These are phyloP conservation scores for Ophiostoma populinum DNA, from an alignment of 2,329 filamentous ascomycete genomes.

Conservation along the genomic window DNA sequence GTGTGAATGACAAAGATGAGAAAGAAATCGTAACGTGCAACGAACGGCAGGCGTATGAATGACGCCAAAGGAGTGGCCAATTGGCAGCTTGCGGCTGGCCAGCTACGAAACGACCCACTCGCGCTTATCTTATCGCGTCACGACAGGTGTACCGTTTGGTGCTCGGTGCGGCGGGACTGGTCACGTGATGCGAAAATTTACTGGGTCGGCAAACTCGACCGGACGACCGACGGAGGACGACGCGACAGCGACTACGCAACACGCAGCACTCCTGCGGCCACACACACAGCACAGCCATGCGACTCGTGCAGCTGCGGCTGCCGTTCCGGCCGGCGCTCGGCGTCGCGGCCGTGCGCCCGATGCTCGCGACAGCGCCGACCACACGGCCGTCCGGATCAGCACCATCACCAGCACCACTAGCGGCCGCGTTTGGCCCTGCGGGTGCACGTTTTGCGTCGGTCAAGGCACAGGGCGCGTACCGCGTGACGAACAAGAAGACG, in stretches of 20 bases:
- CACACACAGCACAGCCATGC: constrained; percentile 19
- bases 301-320: constrained; percentile 29
- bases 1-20: not conserved
- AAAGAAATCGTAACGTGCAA: not conserved
- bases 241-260: not conserved
- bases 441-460: constrained; percentile 39
- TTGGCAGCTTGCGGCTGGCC: too few species aligned
- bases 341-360: not conserved
- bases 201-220: not conserved
- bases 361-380: not conserved
- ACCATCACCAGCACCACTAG: constrained; percentile 1
- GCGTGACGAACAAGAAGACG: constrained; percentile 40
- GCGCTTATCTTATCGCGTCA: not conserved
- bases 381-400: constrained; percentile 1
- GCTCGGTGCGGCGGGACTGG: not conserved
- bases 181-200: constrained; percentile 4
- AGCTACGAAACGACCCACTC: not conserved
- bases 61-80: too few species aligned
- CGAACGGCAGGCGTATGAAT: too few species aligned
- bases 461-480: constrained; percentile 52
- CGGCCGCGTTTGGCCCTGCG: too few species aligned
- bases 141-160: not conserved
- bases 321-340: constrained; percentile 24
- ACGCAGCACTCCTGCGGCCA: not conserved
- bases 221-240: not conserved